Evolutionary conservation across 495 filamentous ascomycete species (phyloP).

Genomic region (Annulohypoxylon bovei): DNA sequence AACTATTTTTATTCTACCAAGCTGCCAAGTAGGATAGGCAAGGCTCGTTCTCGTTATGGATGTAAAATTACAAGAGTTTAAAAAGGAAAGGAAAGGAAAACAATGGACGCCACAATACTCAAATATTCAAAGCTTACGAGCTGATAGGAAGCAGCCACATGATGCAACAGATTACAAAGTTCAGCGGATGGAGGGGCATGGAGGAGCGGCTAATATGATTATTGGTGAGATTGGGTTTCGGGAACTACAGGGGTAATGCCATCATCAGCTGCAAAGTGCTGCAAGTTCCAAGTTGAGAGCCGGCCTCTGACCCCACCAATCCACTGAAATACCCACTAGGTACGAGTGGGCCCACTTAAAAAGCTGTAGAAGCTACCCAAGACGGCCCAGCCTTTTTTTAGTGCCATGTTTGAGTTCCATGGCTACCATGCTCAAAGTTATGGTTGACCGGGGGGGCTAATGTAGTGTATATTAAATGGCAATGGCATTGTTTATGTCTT

Average conservation of each 20-base stretch:
- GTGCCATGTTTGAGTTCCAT: constrained; percentile 1
- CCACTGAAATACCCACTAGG: constrained; percentile 22
- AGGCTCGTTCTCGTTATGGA: no score
- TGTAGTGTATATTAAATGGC: neutral
- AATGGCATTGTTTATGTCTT: constrained; percentile 44
- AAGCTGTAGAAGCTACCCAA: constrained; percentile 35
- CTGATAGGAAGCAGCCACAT: constrained; percentile 1
- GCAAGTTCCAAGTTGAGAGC: constrained; percentile 38
- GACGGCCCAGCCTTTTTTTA: constrained; percentile 17
- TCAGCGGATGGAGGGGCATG: constrained; percentile 22
- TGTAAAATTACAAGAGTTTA: neutral
- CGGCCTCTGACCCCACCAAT: constrained; percentile 20
- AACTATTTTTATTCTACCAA: neutral
- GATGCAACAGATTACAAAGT: neutral
- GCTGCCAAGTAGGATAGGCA: no score
- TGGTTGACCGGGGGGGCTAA: constrained; percentile 7
- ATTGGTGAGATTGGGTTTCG: constrained; percentile 15
- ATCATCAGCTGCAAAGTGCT: constrained; percentile 39
- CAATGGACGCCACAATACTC: constrained; percentile 8
- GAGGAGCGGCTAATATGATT: constrained; percentile 17
- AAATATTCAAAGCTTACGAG: constrained; percentile 25
- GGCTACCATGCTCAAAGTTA: neutral
- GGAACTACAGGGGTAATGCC: constrained; percentile 37
- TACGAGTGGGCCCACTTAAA: constrained; percentile 26
- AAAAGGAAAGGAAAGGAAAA: neutral